Percentiles rank a stretch among this genome's conserved stretches.
These are phyloP conservation scores for Fusarium scirpi DNA, from an alignment of 2,329 filamentous ascomycete genomes.

Conservation along the genomic window DNA sequence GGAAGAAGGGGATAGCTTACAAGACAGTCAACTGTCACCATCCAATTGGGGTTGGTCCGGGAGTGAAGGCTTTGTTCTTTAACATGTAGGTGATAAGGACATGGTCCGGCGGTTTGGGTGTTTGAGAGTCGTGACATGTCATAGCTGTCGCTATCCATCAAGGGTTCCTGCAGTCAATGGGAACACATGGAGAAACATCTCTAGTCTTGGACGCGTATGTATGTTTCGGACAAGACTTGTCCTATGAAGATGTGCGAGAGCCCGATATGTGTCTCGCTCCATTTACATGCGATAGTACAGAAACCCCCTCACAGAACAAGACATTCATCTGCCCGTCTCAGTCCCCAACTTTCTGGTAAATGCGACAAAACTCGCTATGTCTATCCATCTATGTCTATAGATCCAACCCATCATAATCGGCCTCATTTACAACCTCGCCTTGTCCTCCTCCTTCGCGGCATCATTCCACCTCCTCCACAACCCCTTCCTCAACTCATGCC, in stretches of 20 bases:
- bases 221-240: not conserved
- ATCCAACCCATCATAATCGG: too few species aligned
- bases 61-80: too few species aligned
- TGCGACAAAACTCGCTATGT: not conserved
- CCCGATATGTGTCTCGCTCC: not conserved
- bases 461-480: slow-evolving; percentile 68
- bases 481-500: slow-evolving; percentile 65
- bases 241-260: too few species aligned
- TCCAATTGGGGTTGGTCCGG: too few species aligned
- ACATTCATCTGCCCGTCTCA: too few species aligned
- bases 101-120: too few species aligned
- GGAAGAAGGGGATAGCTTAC: too few species aligned
- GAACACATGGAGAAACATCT: not conserved
- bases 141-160: not conserved
- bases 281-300: not conserved
- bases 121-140: too few species aligned
- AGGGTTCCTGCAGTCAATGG: not conserved
- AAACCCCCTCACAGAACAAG: too few species aligned
- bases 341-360: too few species aligned
- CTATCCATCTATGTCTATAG: not conserved
- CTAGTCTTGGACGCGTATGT: not conserved
- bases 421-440: slow-evolving; percentile 16
- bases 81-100: too few species aligned
- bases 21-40: too few species aligned
- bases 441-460: slow-evolving; percentile 23